Conservation (phyloP, 2,329 filamentous ascomycete species). For the Fusarium virguliforme region DNA sequence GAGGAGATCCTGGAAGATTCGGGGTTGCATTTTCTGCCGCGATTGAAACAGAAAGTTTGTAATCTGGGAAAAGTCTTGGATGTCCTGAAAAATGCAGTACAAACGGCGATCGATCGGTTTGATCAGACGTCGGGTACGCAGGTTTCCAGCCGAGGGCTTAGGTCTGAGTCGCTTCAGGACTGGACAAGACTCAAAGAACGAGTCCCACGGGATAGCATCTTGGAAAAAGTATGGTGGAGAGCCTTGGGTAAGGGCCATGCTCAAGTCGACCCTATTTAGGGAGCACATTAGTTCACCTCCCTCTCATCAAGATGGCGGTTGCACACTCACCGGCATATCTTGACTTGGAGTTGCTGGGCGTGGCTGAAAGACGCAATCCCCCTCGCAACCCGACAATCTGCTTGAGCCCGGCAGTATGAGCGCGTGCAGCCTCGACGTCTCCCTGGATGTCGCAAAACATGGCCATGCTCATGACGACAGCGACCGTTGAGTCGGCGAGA, state of each 20-base stretch:
- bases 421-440: background rate
- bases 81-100: background rate
- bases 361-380: background rate
- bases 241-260: background rate
- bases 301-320: background rate
- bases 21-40: background rate
- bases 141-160: background rate
- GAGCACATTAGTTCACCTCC: background rate
- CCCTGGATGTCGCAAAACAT: background rate
- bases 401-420: background rate
- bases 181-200: conserved; percentile 7
- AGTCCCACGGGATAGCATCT: conserved; percentile 7
- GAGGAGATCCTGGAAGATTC: conserved; percentile 7
- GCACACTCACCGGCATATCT: conserved; percentile 10
- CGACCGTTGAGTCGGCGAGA: background rate
- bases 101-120: background rate
- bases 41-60: background rate
- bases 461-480: conserved; percentile 13
- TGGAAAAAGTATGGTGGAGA: conserved; percentile 8
- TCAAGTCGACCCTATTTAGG: conserved; percentile 6
- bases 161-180: background rate
- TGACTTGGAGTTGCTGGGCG: conserved; percentile 9
- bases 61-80: conserved; percentile 7
- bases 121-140: background rate
- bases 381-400: conserved; percentile 8